A percentile compares a stretch with the other conserved stretches of the same genome.
Evolutionary conservation across 208 protist genomes (phyloP).

Genomic region (Trypanosoma congolense): DNA sequence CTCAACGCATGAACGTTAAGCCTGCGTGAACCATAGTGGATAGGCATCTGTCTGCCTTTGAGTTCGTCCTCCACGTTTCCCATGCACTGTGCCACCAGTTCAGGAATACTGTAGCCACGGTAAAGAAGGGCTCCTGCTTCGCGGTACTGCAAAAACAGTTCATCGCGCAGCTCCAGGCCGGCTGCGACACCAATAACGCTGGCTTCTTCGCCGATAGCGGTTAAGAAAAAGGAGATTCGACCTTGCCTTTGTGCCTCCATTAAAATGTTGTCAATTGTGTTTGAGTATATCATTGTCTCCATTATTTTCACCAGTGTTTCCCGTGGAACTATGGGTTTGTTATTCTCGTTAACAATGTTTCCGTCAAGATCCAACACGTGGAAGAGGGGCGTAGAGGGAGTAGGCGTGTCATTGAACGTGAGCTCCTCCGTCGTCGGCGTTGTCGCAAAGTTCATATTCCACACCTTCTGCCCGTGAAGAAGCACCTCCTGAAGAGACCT

Average conservation of each 20-base stretch:
- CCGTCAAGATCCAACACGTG: conserved; percentile 65
- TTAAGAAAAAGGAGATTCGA: conserved; percentile 97
- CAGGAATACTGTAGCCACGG: conserved; percentile 86
- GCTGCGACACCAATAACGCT: conserved; percentile 87
- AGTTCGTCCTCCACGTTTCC: conserved; percentile 81
- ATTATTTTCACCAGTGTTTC: conserved; percentile 69
- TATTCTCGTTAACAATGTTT: conserved; percentile 18
- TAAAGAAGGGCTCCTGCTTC: conserved; percentile 77
- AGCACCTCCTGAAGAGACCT: conserved; percentile 33
- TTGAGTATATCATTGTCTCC: conserved; percentile 87
- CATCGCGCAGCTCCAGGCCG: conserved; percentile 84
- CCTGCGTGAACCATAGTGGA: conserved; percentile 93
- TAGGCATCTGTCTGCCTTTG: conserved; percentile 97
- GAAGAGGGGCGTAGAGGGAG: conserved; percentile 44
- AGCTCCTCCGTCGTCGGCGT: conserved; percentile 41
- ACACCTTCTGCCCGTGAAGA: conserved; percentile 41
- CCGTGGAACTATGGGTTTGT: conserved; percentile 11
- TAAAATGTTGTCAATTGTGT: conserved; percentile 91
- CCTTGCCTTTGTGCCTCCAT: conserved; percentile 93
- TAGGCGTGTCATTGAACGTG: conserved; percentile 33
- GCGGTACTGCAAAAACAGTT: conserved; percentile 95
- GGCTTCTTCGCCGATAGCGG: conserved; percentile 94
- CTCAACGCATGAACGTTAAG: conserved; percentile 95
- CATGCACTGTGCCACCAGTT: conserved; percentile 96
- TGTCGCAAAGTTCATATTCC: conserved; percentile 62